Conservation (phyloP, 2,329 filamentous ascomycete species). For the Exophiala lecanii-corni region DNA sequence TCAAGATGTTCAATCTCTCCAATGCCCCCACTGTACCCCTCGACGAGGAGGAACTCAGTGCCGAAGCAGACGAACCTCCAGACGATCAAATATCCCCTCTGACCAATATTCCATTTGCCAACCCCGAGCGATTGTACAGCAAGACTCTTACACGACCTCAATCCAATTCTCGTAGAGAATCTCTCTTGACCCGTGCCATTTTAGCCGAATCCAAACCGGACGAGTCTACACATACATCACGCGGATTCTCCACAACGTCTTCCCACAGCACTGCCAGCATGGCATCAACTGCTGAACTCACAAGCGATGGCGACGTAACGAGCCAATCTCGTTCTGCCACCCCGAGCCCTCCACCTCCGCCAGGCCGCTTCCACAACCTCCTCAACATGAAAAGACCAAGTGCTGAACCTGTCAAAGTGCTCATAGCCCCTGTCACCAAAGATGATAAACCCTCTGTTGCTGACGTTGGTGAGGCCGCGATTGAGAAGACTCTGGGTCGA, state of each 20-base stretch:
- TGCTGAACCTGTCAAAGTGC: constrained; percentile 23
- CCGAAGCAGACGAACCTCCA: constrained; percentile 85
- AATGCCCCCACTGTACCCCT: constrained; percentile 36
- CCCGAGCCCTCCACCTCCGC: constrained; percentile 77
- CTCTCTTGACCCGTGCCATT: constrained; percentile 81
- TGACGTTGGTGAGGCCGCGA: constrained; percentile 48
- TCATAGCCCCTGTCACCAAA: constrained; percentile 26
- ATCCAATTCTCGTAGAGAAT: constrained; percentile 55
- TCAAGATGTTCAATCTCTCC: constrained; percentile 43
- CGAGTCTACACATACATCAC: constrained; percentile 31
- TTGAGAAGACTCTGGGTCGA: constrained; percentile 63
- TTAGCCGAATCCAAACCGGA: constrained; percentile 60
- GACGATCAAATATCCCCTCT: constrained; percentile 47
- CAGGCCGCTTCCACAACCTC: constrained; percentile 36
- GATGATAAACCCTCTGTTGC: constrained; percentile 29
- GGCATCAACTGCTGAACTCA: constrained; percentile 82
- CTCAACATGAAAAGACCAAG: constrained; percentile 21
- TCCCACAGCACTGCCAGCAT: constrained; percentile 75
- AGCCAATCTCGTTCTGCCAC: constrained; percentile 84
- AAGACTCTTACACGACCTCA: constrained; percentile 35
- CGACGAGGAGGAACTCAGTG: constrained; percentile 60
- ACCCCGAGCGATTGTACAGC: constrained; percentile 37
- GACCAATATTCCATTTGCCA: constrained; percentile 22
- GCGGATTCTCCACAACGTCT: constrained; percentile 54
- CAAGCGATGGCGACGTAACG: constrained; percentile 88